A percentile compares a stretch with the other conserved stretches of the same genome.
These are phyloP conservation scores for Coelastrella sp. DNA, from an alignment of 139 green algal genomes.

Conservation along the genomic window DNA sequence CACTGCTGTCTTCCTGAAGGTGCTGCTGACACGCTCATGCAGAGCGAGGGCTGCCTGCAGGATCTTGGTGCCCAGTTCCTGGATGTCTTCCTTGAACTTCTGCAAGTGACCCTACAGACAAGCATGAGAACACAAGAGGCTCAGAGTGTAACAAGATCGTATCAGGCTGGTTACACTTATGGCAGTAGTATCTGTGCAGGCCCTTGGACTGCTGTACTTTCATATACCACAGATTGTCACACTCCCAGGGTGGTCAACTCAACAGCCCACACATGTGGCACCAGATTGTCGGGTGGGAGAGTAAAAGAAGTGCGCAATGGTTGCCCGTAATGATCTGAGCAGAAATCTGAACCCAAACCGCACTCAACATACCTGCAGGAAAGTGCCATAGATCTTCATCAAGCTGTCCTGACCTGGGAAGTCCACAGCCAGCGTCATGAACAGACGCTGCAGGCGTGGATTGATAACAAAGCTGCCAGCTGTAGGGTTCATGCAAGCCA, in stretches of 20 bases:
- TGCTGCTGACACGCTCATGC: slow-evolving; percentile 86
- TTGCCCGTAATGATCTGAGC: too few relatives aligned
- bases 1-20: slow-evolving; percentile 92
- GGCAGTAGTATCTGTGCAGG: too few relatives aligned
- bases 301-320: too few relatives aligned
- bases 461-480: slow-evolving; percentile 93
- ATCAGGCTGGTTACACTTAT: background rate
- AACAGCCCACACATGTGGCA: too few relatives aligned
- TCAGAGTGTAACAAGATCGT: too few relatives aligned
- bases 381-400: slow-evolving; percentile 94
- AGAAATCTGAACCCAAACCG: too few relatives aligned
- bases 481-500: slow-evolving; percentile 94
- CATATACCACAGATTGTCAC: background rate
- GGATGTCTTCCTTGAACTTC: slow-evolving; percentile 78
- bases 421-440: slow-evolving; percentile 93
- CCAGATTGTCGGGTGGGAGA: too few relatives aligned
- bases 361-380: slow-evolving; percentile 65
- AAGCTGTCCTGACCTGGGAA: slow-evolving; percentile 89
- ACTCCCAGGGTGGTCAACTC: background rate
- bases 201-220: background rate
- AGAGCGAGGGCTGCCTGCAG: slow-evolving; percentile 88
- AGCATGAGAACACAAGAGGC: too few relatives aligned
- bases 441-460: slow-evolving; percentile 92
- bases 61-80: slow-evolving; percentile 85
- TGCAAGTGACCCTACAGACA: slow-evolving; percentile 79